Conservation (phyloP, 1,284 basidiomycete species). For the Vanrija humicola region DNA sequence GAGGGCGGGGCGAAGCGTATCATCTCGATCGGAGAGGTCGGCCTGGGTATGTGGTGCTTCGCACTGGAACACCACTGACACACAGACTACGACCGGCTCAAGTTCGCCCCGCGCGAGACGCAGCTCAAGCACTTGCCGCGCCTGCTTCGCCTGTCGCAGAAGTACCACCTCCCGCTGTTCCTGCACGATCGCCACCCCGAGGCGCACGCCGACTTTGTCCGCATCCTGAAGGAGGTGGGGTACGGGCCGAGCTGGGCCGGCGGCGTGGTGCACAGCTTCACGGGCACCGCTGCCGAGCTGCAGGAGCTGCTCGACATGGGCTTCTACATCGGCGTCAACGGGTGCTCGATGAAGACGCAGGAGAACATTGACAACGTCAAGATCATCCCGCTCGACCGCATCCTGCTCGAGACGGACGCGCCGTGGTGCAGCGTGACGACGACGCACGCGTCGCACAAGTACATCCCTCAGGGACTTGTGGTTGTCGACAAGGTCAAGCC, state of each 20-base stretch:
- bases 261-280: slow-evolving; percentile 85
- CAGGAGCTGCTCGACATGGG: slow-evolving; percentile 67
- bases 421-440: slow-evolving; percentile 80
- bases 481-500: slow-evolving; percentile 57
- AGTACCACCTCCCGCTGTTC: slow-evolving; percentile 73
- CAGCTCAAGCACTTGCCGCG: slow-evolving; percentile 68
- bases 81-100: slow-evolving; percentile 76
- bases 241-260: slow-evolving; percentile 54
- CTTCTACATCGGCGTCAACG: slow-evolving; percentile 72
- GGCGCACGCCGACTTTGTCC: slow-evolving; percentile 65
- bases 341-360: slow-evolving; percentile 76
- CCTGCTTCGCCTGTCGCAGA: slow-evolving; percentile 67
- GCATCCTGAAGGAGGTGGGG: slow-evolving; percentile 44
- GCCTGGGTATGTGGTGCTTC: slow-evolving; percentile 59
- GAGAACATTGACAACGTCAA: slow-evolving; percentile 64
- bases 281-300: slow-evolving; percentile 65
- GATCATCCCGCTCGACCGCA: slow-evolving; percentile 59
- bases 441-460: slow-evolving; percentile 65
- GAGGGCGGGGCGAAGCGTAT: slow-evolving; percentile 57
- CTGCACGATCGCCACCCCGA: slow-evolving; percentile 78
- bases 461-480: slow-evolving; percentile 59
- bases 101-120: slow-evolving; percentile 62
- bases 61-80: not conserved
- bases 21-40: slow-evolving; percentile 81
- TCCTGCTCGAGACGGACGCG: slow-evolving; percentile 80